Percentiles rank a stretch among this genome's conserved stretches.
Conservation (phyloP, 75 land plant genomes). For the Pinus tabuliformis region DNA sequence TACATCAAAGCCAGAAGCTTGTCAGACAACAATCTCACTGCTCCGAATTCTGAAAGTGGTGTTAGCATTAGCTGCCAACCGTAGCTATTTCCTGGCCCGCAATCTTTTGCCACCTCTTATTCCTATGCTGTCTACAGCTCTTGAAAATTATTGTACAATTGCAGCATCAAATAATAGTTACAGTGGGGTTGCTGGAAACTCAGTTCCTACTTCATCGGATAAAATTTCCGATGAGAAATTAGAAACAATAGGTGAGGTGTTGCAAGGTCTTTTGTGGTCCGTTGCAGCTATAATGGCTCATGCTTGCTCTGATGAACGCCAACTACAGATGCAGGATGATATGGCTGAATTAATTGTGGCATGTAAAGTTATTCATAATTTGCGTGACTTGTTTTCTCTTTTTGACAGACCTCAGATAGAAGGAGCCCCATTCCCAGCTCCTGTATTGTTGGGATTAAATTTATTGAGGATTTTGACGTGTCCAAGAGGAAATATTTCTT, state of each 20-base stretch:
- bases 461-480: slow-evolving; percentile 69
- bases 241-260: slow-evolving; percentile 66
- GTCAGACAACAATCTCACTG: slow-evolving; percentile 68
- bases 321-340: slow-evolving; percentile 82
- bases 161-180: slow-evolving; percentile 46
- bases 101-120: slow-evolving; percentile 87
- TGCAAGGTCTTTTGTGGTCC: slow-evolving; percentile 75
- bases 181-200: slow-evolving; percentile 18
- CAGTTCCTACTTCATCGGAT: slow-evolving; percentile 13
- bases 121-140: slow-evolving; percentile 81
- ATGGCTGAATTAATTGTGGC: slow-evolving; percentile 69
- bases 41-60: slow-evolving; percentile 59
- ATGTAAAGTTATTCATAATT: slow-evolving; percentile 78
- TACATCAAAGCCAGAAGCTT: slow-evolving; percentile 92
- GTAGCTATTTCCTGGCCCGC: slow-evolving; percentile 80
- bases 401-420: slow-evolving; percentile 92
- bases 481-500: slow-evolving; percentile 27
- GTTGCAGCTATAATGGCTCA: slow-evolving; percentile 64
- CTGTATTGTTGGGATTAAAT: slow-evolving; percentile 73
- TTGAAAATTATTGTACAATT: slow-evolving; percentile 85
- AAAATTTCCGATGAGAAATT: slow-evolving; percentile 54
- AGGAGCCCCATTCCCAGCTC: slow-evolving; percentile 89
- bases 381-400: slow-evolving; percentile 87
- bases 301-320: slow-evolving; percentile 44
- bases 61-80: slow-evolving; percentile 60